Evolutionary conservation across 805 yeast genomes (phyloP).

Genomic region (Nadsonia fulvescens): DNA sequence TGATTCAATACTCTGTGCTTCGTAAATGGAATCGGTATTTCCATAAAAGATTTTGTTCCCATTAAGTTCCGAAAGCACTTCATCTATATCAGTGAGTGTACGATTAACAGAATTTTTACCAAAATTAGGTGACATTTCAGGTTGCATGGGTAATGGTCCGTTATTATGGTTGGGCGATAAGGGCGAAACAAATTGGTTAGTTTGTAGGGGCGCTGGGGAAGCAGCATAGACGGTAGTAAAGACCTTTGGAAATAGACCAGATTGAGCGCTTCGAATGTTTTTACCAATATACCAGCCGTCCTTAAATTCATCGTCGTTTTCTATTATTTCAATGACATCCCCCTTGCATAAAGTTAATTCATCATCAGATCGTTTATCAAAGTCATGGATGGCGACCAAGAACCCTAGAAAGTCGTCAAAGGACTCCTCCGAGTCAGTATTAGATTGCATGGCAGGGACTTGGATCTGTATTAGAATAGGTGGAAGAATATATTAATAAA

Average conservation of each 20-base stretch:
- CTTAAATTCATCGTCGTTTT: slow-evolving; percentile 82
- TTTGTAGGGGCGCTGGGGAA: slow-evolving; percentile 2
- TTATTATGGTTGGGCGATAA: not conserved
- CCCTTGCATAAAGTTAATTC: slow-evolving; percentile 70
- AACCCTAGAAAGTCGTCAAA: too few species aligned
- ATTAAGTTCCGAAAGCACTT: slow-evolving; percentile 19
- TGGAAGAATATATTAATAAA: too few species aligned
- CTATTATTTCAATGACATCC: slow-evolving; percentile 72
- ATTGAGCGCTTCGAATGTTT: slow-evolving; percentile 49
- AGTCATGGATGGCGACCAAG: slow-evolving; percentile 61
- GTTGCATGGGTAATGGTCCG: slow-evolving; percentile 3
- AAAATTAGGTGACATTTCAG: slow-evolving; percentile 5
- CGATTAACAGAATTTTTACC: slow-evolving; percentile 13
- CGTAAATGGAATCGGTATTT: slow-evolving; percentile 1
- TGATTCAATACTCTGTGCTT: slow-evolving; percentile 2
- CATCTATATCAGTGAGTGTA: slow-evolving; percentile 22
- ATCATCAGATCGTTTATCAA: slow-evolving; percentile 73
- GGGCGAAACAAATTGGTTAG: not conserved
- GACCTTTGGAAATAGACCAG: slow-evolving; percentile 81
- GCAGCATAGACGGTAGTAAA: slow-evolving; percentile 24
- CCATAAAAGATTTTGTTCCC: slow-evolving; percentile 6
- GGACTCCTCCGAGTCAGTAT: too few species aligned
- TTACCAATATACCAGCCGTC: slow-evolving; percentile 93
- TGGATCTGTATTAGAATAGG: too few species aligned
- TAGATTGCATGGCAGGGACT: too few species aligned